Percentiles rank a stretch among this genome's conserved stretches.
These are phyloP conservation scores for Elsinoe perseae DNA, from an alignment of 2,329 filamentous ascomycete genomes.

Conservation along the genomic window DNA sequence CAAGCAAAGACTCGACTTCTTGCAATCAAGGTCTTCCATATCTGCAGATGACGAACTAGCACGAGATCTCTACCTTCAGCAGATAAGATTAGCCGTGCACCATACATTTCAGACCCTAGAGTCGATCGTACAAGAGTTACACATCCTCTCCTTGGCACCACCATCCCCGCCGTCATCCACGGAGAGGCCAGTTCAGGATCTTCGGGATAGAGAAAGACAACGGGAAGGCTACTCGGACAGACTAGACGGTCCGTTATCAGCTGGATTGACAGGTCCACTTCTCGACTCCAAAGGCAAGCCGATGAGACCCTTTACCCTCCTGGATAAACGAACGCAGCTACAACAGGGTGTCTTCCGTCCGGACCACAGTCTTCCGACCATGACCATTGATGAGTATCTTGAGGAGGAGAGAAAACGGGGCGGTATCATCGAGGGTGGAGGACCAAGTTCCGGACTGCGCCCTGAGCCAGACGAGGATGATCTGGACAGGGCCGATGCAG, in stretches of 20 bases:
- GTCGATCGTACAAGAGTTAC: conserved; percentile 71
- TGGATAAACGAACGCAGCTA: conserved; percentile 67
- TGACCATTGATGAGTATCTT: conserved; percentile 96
- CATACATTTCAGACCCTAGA: conserved; percentile 83
- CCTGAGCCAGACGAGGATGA: conserved; percentile 84
- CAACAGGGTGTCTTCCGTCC: conserved; percentile 76
- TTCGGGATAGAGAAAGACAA: conserved; percentile 36
- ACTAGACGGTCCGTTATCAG: conserved; percentile 57
- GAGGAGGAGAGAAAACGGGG: conserved; percentile 81
- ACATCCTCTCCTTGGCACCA: conserved; percentile 71
- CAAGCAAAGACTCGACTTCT: conserved; percentile 70
- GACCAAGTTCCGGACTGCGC: conserved; percentile 60
- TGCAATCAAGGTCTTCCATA: conserved; percentile 51
- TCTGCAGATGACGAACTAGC: conserved; percentile 77
- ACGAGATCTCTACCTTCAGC: conserved; percentile 68
- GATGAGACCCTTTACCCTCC: conserved; percentile 80
- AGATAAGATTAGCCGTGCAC: conserved; percentile 65
- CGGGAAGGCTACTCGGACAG: conserved; percentile 59
- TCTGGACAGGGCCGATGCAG: conserved; percentile 74
- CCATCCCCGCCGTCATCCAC: conserved; percentile 38
- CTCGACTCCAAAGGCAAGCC: conserved; percentile 74
- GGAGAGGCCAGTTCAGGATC: conserved; percentile 35
- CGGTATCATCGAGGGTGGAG: conserved; percentile 85
- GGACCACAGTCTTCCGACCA: conserved; percentile 89
- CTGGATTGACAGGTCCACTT: conserved; percentile 57